phyloP scores from a whole-genome alignment of 2,329 filamentous ascomycete genomes.

The Verticillium isaacii region DNA sequence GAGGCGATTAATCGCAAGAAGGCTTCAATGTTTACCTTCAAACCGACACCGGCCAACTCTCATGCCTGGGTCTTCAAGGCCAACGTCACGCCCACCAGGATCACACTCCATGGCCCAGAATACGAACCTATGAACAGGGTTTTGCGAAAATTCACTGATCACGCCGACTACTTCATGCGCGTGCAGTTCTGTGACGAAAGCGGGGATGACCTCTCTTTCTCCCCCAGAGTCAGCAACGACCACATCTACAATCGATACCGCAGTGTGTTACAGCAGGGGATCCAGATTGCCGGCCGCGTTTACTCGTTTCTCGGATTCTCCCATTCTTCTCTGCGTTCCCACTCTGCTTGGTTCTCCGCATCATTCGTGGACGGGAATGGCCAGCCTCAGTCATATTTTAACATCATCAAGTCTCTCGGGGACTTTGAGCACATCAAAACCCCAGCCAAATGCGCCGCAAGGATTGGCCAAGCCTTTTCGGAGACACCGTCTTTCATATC shows the following conservation, averaged over 20 bases:
- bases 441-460: constrained; percentile 52
- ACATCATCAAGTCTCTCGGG: constrained; percentile 44
- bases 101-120: constrained; percentile 56
- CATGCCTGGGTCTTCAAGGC: constrained; percentile 50
- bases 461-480: constrained; percentile 66
- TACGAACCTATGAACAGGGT: constrained; percentile 67
- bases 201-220: constrained; percentile 57
- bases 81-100: constrained; percentile 54
- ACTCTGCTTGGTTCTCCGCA: constrained; percentile 62
- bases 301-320: constrained; percentile 74
- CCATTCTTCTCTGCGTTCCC: constrained; percentile 69
- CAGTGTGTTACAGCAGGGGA: constrained; percentile 49
- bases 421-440: constrained; percentile 45
- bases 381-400: constrained; percentile 27
- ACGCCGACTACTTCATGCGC: constrained; percentile 61
- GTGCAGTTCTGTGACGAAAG: constrained; percentile 74
- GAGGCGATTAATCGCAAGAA: constrained; percentile 31
- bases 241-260: constrained; percentile 57
- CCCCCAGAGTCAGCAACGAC: constrained; percentile 39
- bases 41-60: not conserved
- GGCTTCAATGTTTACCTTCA: not conserved
- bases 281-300: constrained; percentile 57
- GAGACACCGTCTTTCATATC: constrained; percentile 64
- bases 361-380: constrained; percentile 33
- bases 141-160: constrained; percentile 57